Percentiles rank a stretch among this genome's conserved stretches.
Evolutionary conservation across 768 basidiomycete genomes (phyloP).

Genomic region (Gelatoporia subvermispora): DNA sequence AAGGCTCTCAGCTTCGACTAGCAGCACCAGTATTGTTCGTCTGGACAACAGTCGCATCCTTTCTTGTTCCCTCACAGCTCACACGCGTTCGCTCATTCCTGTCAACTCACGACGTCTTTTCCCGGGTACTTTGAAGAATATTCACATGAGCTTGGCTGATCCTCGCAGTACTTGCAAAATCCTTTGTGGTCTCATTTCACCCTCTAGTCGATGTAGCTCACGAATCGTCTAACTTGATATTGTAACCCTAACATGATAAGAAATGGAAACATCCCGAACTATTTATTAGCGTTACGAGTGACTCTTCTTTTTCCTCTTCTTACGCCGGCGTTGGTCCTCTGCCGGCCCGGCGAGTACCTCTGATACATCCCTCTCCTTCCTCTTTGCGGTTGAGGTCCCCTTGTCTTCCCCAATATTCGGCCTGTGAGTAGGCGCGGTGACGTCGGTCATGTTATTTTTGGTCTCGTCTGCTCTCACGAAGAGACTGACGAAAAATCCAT

Average conservation of each 20-base stretch:
- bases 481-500: constrained; percentile 98
- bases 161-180: constrained; percentile 4
- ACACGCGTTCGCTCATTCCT: neutral
- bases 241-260: constrained; percentile 8
- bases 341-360: neutral
- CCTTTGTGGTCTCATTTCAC: neutral
- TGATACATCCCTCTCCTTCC: constrained; percentile 11
- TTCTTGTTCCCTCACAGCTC: constrained; percentile 6
- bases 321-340: constrained; percentile 16
- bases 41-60: neutral
- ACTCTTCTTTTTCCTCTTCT: constrained; percentile 23
- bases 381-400: constrained; percentile 4
- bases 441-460: neutral
- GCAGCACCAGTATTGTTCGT: no score
- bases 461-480: constrained; percentile 43
- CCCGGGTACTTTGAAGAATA: no score
- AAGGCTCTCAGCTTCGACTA: no score
- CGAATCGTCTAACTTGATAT: constrained; percentile 8
- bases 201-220: constrained; percentile 8
- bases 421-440: no score
- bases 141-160: no score
- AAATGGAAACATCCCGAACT: neutral
- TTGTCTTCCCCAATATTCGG: neutral
- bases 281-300: neutral
- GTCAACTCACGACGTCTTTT: no score